Evolutionary conservation across 2,329 filamentous ascomycete genomes (phyloP).

Genomic region (Cladosporium velox): DNA sequence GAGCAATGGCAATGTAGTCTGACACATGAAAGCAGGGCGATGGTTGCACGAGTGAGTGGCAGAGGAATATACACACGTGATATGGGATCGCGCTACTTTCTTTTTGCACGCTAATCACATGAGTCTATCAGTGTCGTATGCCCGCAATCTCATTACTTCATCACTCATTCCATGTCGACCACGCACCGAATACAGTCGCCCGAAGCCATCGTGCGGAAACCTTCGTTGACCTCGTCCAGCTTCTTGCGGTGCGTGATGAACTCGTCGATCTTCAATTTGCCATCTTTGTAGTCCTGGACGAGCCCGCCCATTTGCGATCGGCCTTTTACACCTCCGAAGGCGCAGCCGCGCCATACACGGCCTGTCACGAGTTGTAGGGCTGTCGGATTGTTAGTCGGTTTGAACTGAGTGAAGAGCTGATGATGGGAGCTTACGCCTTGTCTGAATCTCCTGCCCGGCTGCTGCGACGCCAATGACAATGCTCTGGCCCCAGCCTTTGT

Average conservation of each 20-base stretch:
- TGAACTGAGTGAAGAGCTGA: too few relatives aligned
- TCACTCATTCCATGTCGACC: constrained; percentile 57
- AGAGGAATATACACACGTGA: too few relatives aligned
- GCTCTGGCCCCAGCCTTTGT: constrained; percentile 96
- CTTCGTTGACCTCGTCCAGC: constrained; percentile 77
- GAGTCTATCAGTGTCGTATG: background rate
- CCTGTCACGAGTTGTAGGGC: constrained; percentile 96
- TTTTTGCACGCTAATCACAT: too few relatives aligned
- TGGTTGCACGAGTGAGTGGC: too few relatives aligned
- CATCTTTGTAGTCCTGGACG: constrained; percentile 80
- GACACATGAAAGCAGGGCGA: too few relatives aligned
- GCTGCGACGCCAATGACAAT: constrained; percentile 95
- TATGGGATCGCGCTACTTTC: too few relatives aligned
- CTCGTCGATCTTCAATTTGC: constrained; percentile 91
- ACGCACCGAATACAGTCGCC: constrained; percentile 95
- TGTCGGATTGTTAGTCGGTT: constrained; percentile 41
- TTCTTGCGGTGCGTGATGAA: constrained; percentile 93
- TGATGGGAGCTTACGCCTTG: constrained; percentile 83
- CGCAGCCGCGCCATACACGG: constrained; percentile 92
- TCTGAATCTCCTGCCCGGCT: constrained; percentile 88
- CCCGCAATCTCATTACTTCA: background rate
- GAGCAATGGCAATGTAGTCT: too few relatives aligned
- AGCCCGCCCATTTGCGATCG: constrained; percentile 83
- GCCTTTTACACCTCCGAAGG: constrained; percentile 94
- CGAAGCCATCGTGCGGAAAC: constrained; percentile 89